Evolutionary conservation across 805 yeast species (phyloP).

Genomic region (Kodamaea sagamina): DNA sequence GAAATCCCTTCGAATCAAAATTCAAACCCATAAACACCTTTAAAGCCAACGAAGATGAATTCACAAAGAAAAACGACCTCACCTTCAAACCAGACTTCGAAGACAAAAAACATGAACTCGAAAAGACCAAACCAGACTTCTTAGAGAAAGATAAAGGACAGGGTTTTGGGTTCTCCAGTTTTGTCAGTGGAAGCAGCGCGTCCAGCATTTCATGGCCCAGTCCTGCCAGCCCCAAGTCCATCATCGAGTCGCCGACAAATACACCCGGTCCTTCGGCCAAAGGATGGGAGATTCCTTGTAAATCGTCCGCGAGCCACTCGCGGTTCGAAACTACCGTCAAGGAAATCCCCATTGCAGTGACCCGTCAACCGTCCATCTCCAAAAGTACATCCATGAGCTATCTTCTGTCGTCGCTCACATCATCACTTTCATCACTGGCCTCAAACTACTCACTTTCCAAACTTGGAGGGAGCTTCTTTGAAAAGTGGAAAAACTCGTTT

Average conservation of each 20-base stretch:
- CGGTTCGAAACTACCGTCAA: conserved; percentile 19
- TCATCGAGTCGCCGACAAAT: not conserved
- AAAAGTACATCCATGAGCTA: conserved; percentile 9
- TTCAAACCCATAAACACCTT: too few species aligned
- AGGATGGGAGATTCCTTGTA: conserved; percentile 52
- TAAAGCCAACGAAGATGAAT: too few species aligned
- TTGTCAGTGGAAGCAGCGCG: conserved; percentile 1
- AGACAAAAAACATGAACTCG: too few species aligned
- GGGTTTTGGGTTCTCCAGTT: not conserved
- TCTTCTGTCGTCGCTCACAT: conserved; percentile 31
- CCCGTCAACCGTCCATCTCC: conserved; percentile 3
- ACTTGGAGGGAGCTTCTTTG: conserved; percentile 46
- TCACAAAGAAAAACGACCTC: too few species aligned
- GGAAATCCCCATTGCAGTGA: conserved; percentile 23
- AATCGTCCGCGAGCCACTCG: conserved; percentile 27
- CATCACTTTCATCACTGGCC: conserved; percentile 40
- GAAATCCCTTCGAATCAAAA: too few species aligned
- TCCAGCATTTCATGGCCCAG: conserved; percentile 5
- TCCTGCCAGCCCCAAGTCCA: conserved; percentile 6
- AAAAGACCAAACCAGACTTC: not conserved
- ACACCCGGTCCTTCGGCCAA: conserved; percentile 31
- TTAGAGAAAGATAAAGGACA: conserved; percentile 1
- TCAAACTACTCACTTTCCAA: conserved; percentile 43
- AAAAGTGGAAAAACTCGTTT: conserved; percentile 44
- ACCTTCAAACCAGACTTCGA: too few species aligned